These are phyloP conservation scores for Chernovozyma aurita DNA, from an alignment of 1,139 yeast genomes.

Conservation along the genomic window DNA sequence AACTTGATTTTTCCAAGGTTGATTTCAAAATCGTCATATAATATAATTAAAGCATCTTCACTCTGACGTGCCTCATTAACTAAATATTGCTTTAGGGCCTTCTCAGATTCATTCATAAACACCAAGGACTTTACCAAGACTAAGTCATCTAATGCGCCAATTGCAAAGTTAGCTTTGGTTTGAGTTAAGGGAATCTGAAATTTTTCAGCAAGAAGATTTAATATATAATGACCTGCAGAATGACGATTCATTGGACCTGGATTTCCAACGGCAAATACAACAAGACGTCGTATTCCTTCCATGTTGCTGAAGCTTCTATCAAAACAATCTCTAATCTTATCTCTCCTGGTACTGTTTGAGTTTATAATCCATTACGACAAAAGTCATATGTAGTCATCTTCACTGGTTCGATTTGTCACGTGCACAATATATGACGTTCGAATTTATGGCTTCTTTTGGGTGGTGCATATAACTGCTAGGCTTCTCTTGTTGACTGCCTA, in stretches of 20 bases:
- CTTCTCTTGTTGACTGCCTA: no score
- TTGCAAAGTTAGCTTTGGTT: neutral
- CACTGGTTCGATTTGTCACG: no score
- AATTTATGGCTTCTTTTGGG: no score
- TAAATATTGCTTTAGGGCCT: conserved; percentile 24
- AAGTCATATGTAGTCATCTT: no score
- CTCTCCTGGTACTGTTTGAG: no score
- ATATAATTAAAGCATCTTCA: conserved; percentile 16
- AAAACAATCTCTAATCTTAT: no score
- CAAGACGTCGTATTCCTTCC: conserved; percentile 10
- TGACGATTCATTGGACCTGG: conserved; percentile 40
- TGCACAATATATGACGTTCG: no score
- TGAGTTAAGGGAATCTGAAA: conserved; percentile 11
- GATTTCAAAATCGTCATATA: conserved; percentile 41
- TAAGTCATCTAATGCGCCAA: conserved; percentile 2
- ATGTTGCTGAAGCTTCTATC: no score
- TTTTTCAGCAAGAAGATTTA: conserved; percentile 23
- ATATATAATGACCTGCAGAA: conserved; percentile 36
- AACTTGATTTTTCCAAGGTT: conserved; percentile 26
- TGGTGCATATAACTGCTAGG: no score
- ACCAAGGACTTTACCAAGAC: conserved; percentile 23
- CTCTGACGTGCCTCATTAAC: conserved; percentile 8
- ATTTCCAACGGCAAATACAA: conserved; percentile 39
- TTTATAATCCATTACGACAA: no score
- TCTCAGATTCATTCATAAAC: conserved; percentile 40